Evolutionary conservation across 106 monocot genomes (phyloP), one percentile per base, ranked within the genome.

Genomic region (Narthecium ossifragum): DNA sequence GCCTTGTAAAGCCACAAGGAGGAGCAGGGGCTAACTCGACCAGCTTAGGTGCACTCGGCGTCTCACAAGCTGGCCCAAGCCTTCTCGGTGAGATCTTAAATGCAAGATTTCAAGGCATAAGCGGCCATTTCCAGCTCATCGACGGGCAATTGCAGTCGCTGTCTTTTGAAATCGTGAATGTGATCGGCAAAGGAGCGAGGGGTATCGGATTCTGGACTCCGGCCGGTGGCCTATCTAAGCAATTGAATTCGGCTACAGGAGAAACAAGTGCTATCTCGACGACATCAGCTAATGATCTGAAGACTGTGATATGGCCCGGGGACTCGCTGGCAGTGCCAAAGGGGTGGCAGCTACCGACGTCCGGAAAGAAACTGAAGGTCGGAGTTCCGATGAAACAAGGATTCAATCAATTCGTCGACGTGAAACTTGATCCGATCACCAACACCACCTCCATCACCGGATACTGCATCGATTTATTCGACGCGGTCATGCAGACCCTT

Each of bases 391-490:
- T 49, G 41, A 66, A 53, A 46, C 11, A 12, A 4, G 80, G 75
- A 1, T 75, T 70, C 46, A 30, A n/a, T 1, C 26, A 50, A 14
- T 75, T 80, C 30, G 55, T 80, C 14, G 40, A 67, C 8, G 61
- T 75, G 46, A 31, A 32, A 4, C 34, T 30, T 10, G 36, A 53
- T 22, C n/a, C 57, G 18, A 10, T 45, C 1, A 59, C 52, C 1
- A 67, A 46, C 14, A 3, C 0, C 6, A 31, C 43, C 11, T 53
- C 5, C 7, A 34, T 61, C 26, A 70, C 31, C 0, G 80, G 80
- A 21, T 80, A 38, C 34, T 65, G 60, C 51, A 71, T 80, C 27
- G 80, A 80, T 15, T 55, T 80, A 12, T 80, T 80, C 48, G 61
- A 75, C 6, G 55, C 70, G 1, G 70, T 57, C 11, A 37, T 80